Evolutionary conservation across 2,329 filamentous ascomycete genomes (phyloP).

Genomic region (Myriangium duriaei): DNA sequence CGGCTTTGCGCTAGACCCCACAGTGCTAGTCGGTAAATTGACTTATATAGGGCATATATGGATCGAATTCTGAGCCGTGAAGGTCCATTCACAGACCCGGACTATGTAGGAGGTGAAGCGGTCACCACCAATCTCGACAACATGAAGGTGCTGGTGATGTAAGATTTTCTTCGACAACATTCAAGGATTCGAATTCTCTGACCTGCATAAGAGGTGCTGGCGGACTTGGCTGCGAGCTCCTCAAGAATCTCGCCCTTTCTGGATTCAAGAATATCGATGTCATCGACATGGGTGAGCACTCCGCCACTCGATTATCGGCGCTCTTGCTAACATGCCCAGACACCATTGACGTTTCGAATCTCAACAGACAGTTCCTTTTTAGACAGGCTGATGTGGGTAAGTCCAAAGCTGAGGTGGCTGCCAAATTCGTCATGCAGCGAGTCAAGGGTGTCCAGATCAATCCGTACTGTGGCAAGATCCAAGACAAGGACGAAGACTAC

Average conservation of each 20-base stretch:
- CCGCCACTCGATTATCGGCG: conserved; percentile 7
- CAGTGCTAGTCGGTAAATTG: too few relatives aligned
- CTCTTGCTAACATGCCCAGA: conserved; percentile 38
- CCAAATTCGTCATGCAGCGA: conserved; percentile 76
- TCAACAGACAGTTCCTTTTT: conserved; percentile 96
- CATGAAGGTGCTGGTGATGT: conserved; percentile 41
- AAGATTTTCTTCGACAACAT: too few relatives aligned
- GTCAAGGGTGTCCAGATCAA: conserved; percentile 89
- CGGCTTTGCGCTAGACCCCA: too few relatives aligned
- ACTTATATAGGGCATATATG: conserved; percentile 53
- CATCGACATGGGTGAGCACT: conserved; percentile 80
- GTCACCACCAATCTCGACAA: conserved; percentile 48
- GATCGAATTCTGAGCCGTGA: conserved; percentile 63
- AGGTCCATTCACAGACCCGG: conserved; percentile 68
- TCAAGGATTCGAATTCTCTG: conserved; percentile 14
- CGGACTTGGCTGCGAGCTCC: conserved; percentile 86
- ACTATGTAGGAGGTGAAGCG: conserved; percentile 33
- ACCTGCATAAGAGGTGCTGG: conserved; percentile 62
- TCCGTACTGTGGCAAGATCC: conserved; percentile 85
- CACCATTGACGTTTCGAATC: conserved; percentile 95
- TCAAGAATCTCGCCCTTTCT: conserved; percentile 90
- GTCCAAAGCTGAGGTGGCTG: conserved; percentile 85
- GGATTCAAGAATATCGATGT: conserved; percentile 97
- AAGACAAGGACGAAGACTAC: conserved; percentile 91
- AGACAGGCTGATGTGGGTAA: conserved; percentile 83